These are phyloP conservation scores for Vanrija pseudolonga DNA, from an alignment of 1,284 basidiomycete genomes.

Conservation along the genomic window DNA sequence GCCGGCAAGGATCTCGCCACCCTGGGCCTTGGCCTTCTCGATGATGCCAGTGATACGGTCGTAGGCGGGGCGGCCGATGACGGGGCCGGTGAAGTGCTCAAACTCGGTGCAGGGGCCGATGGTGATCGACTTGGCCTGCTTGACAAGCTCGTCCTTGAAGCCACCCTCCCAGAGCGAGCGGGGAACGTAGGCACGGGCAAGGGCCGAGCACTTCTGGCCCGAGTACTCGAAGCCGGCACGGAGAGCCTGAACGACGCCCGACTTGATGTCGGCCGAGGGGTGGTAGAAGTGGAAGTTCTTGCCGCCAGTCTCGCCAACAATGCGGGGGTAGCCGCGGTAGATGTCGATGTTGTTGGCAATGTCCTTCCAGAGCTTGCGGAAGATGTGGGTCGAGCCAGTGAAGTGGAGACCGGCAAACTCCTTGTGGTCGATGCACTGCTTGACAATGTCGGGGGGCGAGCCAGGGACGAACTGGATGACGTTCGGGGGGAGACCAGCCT, in stretches of 20 bases:
- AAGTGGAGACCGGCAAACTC: conserved; percentile 90
- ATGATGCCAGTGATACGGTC: conserved; percentile 86
- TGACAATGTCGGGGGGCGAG: conserved; percentile 73
- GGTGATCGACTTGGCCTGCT: conserved; percentile 76
- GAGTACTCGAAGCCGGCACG: conserved; percentile 95
- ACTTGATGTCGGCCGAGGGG: conserved; percentile 76
- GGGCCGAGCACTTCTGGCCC: conserved; percentile 93
- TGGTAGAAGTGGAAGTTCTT: conserved; percentile 99
- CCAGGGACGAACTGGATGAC: conserved; percentile 98
- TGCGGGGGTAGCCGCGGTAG: conserved; percentile 84
- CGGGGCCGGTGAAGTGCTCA: conserved; percentile 88
- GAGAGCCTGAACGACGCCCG: conserved; percentile 84
- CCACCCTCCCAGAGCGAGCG: conserved; percentile 78
- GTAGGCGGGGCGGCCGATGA: conserved; percentile 79
- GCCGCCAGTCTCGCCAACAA: conserved; percentile 78
- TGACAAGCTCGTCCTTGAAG: conserved; percentile 76
- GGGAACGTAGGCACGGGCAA: conserved; percentile 87
- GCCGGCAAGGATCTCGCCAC: conserved; percentile 82
- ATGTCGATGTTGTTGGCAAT: conserved; percentile 82
- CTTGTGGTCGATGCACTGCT: conserved; percentile 72
- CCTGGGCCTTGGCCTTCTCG: conserved; percentile 80
- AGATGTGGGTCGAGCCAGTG: conserved; percentile 92
- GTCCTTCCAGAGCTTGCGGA: conserved; percentile 94
- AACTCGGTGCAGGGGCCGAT: conserved; percentile 77
- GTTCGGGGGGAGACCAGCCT: conserved; percentile 89